A percentile compares a stretch with the other conserved stretches of the same genome.
phyloP scores from a whole-genome alignment of 805 yeast species.

The Maudiozyma saulgeensis region DNA sequence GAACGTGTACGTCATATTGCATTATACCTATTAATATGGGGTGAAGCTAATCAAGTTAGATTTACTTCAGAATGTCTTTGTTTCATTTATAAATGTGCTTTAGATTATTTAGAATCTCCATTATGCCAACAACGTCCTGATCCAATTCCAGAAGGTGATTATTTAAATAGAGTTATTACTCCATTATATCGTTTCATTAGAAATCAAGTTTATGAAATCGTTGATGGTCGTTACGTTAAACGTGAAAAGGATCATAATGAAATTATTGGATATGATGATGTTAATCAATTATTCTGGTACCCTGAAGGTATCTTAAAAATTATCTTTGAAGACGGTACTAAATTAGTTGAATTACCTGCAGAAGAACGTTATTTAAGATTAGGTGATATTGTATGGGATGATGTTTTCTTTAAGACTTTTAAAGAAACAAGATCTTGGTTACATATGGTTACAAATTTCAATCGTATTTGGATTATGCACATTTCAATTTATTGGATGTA shows the following conservation, averaged over 20 bases:
- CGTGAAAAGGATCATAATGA: constrained; percentile 79
- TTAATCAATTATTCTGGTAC: constrained; percentile 97
- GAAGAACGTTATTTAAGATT: constrained; percentile 82
- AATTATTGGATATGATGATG: constrained; percentile 91
- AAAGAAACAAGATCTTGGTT: constrained; percentile 96
- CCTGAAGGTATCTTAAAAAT: constrained; percentile 97
- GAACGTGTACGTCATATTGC: constrained; percentile 76
- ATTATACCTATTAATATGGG: constrained; percentile 70
- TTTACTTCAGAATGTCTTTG: constrained; percentile 85
- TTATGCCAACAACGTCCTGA: constrained; percentile 81
- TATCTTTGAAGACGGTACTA: constrained; percentile 68
- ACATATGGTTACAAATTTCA: constrained; percentile 88
- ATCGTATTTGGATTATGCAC: constrained; percentile 97
- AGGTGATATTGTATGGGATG: constrained; percentile 87
- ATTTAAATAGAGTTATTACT: constrained; percentile 81
- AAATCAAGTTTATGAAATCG: constrained; percentile 72
- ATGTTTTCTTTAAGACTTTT: constrained; percentile 91
- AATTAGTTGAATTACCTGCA: constrained; percentile 80
- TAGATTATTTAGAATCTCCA: constrained; percentile 80
- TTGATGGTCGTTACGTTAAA: constrained; percentile 72
- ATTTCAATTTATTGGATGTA: constrained; percentile 89
- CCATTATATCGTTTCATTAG: constrained; percentile 77
- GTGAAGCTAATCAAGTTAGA: constrained; percentile 90
- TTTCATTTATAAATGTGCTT: constrained; percentile 91
- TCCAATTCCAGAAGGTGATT: constrained; percentile 82